Base-by-base conservation (phyloP, 495 filamentous ascomycete genomes). In the Daldinia loculata region DNA sequence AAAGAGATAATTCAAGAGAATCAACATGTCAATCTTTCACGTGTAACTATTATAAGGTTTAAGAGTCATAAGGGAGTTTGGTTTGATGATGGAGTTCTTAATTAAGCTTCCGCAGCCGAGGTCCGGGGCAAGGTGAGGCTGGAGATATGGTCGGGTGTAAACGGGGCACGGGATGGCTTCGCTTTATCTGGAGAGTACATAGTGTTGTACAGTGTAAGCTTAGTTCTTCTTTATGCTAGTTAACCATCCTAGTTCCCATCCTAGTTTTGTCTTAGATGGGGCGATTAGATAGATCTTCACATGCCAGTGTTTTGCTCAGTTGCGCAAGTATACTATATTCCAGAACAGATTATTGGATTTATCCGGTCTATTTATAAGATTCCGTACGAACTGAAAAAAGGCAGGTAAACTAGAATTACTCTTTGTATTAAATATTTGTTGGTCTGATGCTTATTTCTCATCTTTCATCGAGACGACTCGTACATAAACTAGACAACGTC, bases 401-500 rank as follows among this genome's bases (percentile, higher is more conserved):
- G 24, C 43, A 22, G 3, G 43, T 22, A 24, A 24, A 48, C 3
- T 9, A 4, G 2, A 12, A 24, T 4, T 48, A 24, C 17, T 24
- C 19, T 12, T 12, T 9, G 22, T 48, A 11, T 24, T 24, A 2
- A 24, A 1, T 12, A 24, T 48, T 48, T 48, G 1, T 12, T 22
- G 1, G n/a, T 24, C 43, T 48, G 4, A 24, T 48, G 29, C 3
- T n/a, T 12, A 24, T 45, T 12, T 19, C 7, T 22, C 9, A 4
- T 22, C 43, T 48, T 11, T 30, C 50, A 30, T 27, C 12, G 2
- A 27, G 22, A 53, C 27, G 26, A 53, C 22, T 30, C 7, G 14
- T 56, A 56, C 26, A 56, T 56, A 7, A 14, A 34, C 29, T 19
- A 24, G 15, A 30, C 11, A 66, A 68, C 65, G 65, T 72, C 65